A percentile compares a stretch with the other conserved stretches of the same genome.
Conservation (phyloP, 805 yeast genomes). For the Zygosaccharomyces siamensis region DNA sequence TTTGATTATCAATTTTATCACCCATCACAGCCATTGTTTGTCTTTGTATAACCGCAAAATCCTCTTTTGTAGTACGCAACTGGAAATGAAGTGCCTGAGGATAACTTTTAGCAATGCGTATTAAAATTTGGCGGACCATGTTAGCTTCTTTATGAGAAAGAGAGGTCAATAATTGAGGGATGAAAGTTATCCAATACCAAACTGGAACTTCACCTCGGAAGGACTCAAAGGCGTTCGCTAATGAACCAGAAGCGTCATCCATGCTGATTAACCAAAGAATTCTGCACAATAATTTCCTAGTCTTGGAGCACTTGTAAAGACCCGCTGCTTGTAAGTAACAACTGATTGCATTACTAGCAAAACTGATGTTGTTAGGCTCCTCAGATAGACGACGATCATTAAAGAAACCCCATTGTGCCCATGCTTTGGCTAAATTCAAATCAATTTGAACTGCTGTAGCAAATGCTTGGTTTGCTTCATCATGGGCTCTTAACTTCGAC, state of each 20-base stretch:
- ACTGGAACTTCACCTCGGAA: conserved; percentile 96
- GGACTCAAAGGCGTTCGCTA: conserved; percentile 83
- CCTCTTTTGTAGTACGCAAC: conserved; percentile 90
- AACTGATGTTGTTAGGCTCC: conserved; percentile 70
- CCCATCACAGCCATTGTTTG: conserved; percentile 54
- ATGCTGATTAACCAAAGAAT: conserved; percentile 89
- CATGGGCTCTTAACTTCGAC: conserved; percentile 82
- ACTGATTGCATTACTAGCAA: conserved; percentile 90
- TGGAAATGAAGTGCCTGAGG: conserved; percentile 98
- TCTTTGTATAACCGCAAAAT: conserved; percentile 78
- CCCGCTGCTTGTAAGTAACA: conserved; percentile 98
- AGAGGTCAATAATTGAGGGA: conserved; percentile 88
- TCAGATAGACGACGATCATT: conserved; percentile 85
- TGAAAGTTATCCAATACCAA: conserved; percentile 98
- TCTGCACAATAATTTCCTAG: conserved; percentile 81
- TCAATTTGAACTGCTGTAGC: conserved; percentile 97
- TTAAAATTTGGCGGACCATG: conserved; percentile 79
- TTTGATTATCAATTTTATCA: conserved; percentile 22
- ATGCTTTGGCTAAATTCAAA: conserved; percentile 88
- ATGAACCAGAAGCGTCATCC: conserved; percentile 77
- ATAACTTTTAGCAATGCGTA: conserved; percentile 89
- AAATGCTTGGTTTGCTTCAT: conserved; percentile 96
- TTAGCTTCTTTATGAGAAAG: conserved; percentile 88
- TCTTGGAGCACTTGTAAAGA: conserved; percentile 84
- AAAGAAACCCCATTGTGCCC: conserved; percentile 99